Evolutionary conservation across 2,329 filamentous ascomycete genomes (phyloP).

Genomic region (Sclerotinia trifoliorum): DNA sequence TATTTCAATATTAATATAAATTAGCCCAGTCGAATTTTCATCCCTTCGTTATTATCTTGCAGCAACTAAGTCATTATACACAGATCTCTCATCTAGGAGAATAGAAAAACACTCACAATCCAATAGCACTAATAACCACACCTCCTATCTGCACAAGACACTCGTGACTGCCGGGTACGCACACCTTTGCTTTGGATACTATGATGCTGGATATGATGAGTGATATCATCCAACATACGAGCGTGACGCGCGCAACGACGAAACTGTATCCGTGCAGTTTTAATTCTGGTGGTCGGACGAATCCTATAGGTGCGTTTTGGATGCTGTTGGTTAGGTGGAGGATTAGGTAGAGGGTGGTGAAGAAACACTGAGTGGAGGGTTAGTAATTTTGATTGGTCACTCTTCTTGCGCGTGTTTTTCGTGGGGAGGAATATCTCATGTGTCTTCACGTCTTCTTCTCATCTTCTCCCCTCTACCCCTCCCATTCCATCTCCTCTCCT

Average conservation of each 20-base stretch:
- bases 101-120: slow-evolving; percentile 29
- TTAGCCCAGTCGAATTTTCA: not conserved
- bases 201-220: slow-evolving; percentile 30
- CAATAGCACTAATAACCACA: slow-evolving; percentile 26
- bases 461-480: too few species aligned
- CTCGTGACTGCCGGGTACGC: slow-evolving; percentile 19
- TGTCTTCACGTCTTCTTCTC: too few species aligned
- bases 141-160: slow-evolving; percentile 30
- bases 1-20: too few species aligned
- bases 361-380: slow-evolving; percentile 25
- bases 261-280: slow-evolving; percentile 33
- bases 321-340: slow-evolving; percentile 29
- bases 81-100: not conserved
- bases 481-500: too few species aligned
- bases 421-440: not conserved
- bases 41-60: not conserved
- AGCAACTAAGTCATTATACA: not conserved
- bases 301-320: slow-evolving; percentile 30
- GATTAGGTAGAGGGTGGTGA: slow-evolving; percentile 31
- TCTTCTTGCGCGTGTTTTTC: not conserved
- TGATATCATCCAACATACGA: slow-evolving; percentile 31
- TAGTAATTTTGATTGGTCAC: not conserved
- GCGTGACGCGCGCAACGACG: slow-evolving; percentile 31
- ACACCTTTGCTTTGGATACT: slow-evolving; percentile 27
- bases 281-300: slow-evolving; percentile 28